phyloP scores from a whole-genome alignment of 495 filamentous ascomycete genomes.

The Aspergillus conjunctus region DNA sequence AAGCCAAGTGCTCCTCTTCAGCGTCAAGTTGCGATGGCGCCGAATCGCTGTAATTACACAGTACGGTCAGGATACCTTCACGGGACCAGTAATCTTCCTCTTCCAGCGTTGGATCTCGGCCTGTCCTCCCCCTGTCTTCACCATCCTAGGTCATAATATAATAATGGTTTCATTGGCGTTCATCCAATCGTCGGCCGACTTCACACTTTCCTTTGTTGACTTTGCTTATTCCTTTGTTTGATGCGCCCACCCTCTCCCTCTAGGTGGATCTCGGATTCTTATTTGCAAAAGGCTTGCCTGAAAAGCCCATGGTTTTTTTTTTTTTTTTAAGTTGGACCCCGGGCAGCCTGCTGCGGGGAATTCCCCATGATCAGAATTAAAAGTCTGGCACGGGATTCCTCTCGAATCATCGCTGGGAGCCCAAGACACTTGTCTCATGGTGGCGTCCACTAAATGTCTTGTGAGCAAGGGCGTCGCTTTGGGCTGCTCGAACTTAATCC shows the following conservation, averaged over 20 bases:
- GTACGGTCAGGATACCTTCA: not conserved
- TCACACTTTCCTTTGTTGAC: not conserved
- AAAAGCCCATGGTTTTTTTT: not conserved
- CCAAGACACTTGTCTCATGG: slow-evolving; percentile 11
- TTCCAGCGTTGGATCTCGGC: slow-evolving; percentile 40
- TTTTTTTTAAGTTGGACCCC: slow-evolving; percentile 1
- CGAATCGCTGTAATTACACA: not conserved
- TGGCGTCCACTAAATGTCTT: slow-evolving; percentile 19
- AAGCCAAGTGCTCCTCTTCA: not conserved
- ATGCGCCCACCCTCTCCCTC: not conserved
- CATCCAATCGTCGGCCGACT: not conserved
- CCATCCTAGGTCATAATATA: no score
- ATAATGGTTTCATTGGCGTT: slow-evolving; percentile 1
- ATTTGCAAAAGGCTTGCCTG: not conserved
- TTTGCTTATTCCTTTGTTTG: not conserved
- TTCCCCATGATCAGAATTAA: not conserved
- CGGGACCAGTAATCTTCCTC: not conserved
- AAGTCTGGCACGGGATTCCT: not conserved
- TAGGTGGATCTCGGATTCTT: not conserved
- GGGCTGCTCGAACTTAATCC: slow-evolving; percentile 4
- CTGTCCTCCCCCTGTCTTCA: slow-evolving; percentile 36
- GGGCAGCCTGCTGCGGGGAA: not conserved
- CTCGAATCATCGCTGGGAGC: not conserved
- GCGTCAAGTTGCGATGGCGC: no score
- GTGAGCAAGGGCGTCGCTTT: slow-evolving; percentile 6